A percentile compares a stretch with the other conserved stretches of the same genome.
phyloP scores from a whole-genome alignment of 2,329 filamentous ascomycete genomes.

The Claviceps capensis region DNA sequence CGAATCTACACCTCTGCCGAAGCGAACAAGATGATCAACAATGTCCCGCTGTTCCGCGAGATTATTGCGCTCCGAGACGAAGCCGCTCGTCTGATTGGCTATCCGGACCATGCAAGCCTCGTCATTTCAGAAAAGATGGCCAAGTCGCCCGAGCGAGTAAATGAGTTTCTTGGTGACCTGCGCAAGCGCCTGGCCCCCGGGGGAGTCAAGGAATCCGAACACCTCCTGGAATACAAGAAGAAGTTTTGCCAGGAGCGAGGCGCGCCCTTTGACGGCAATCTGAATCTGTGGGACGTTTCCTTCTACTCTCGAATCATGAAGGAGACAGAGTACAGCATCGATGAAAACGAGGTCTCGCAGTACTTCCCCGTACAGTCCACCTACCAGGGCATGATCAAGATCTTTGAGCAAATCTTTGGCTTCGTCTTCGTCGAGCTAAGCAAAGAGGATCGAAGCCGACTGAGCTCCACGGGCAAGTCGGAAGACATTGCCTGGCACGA shows the following conservation, averaged over 20 bases:
- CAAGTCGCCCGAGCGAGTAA: slow-evolving; percentile 58
- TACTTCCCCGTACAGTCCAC: slow-evolving; percentile 70
- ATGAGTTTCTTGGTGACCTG: slow-evolving; percentile 59
- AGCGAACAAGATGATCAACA: slow-evolving; percentile 43
- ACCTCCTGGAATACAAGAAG: slow-evolving; percentile 63
- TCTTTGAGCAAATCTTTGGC: slow-evolving; percentile 73
- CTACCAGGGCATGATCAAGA: slow-evolving; percentile 64
- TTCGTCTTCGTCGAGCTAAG: slow-evolving; percentile 63
- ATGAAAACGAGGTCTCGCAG: slow-evolving; percentile 67
- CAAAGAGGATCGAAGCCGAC: slow-evolving; percentile 46
- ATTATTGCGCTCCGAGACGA: slow-evolving; percentile 64
- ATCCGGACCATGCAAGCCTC: slow-evolving; percentile 63
- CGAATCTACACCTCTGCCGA: slow-evolving; percentile 25
- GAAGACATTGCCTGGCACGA: slow-evolving; percentile 70
- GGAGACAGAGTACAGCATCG: slow-evolving; percentile 66
- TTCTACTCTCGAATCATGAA: slow-evolving; percentile 73
- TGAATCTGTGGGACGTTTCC: slow-evolving; percentile 72
- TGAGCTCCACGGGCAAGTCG: slow-evolving; percentile 54
- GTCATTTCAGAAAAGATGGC: slow-evolving; percentile 78
- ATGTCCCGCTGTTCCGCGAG: slow-evolving; percentile 61
- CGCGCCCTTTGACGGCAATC: slow-evolving; percentile 48
- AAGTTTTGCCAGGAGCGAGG: slow-evolving; percentile 48
- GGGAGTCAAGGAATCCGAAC: slow-evolving; percentile 54
- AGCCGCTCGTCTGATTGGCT: slow-evolving; percentile 62
- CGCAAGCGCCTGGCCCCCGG: slow-evolving; percentile 53